Percentiles rank a stretch among this genome's conserved stretches.
Evolutionary conservation across 169 alveolate genomes (phyloP).

Genomic region (Eimeria falciformis): DNA sequence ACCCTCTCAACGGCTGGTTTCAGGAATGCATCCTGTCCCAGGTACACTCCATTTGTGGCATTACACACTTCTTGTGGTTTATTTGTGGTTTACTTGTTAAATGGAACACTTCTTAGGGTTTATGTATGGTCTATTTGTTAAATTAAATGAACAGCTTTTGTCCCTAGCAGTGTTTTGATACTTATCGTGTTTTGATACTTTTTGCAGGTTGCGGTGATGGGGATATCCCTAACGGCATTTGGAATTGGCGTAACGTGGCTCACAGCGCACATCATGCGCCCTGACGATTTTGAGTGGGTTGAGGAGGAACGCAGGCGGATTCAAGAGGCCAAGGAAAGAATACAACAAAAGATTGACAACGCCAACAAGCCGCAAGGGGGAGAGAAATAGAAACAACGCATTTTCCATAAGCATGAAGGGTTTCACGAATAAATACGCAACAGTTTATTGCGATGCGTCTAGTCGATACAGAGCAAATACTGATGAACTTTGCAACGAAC

Average conservation of each 20-base stretch:
- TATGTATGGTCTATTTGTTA: neutral
- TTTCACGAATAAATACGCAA: no score
- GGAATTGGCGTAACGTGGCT: constrained; percentile 43
- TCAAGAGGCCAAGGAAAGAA: constrained; percentile 37
- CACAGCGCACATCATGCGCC: constrained; percentile 72
- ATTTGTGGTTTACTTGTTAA: no score
- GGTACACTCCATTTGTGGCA: no score
- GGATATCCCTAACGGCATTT: constrained; percentile 20
- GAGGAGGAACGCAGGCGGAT: constrained; percentile 74
- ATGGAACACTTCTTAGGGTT: neutral
- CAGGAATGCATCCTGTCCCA: no score
- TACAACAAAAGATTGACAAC: neutral
- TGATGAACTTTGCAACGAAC: no score
- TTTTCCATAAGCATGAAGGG: no score
- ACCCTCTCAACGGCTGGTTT: no score
- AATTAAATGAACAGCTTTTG: neutral
- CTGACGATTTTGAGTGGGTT: constrained; percentile 79
- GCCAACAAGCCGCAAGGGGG: neutral
- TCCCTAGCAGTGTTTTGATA: neutral
- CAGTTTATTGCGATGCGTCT: no score
- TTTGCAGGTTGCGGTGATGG: constrained; percentile 60
- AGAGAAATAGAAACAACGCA: neutral
- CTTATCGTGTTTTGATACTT: neutral
- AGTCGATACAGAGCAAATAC: no score
- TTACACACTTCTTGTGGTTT: no score